These are phyloP conservation scores for Citeromyces nyonsensis DNA, from an alignment of 805 yeast species.

Conservation along the genomic window DNA sequence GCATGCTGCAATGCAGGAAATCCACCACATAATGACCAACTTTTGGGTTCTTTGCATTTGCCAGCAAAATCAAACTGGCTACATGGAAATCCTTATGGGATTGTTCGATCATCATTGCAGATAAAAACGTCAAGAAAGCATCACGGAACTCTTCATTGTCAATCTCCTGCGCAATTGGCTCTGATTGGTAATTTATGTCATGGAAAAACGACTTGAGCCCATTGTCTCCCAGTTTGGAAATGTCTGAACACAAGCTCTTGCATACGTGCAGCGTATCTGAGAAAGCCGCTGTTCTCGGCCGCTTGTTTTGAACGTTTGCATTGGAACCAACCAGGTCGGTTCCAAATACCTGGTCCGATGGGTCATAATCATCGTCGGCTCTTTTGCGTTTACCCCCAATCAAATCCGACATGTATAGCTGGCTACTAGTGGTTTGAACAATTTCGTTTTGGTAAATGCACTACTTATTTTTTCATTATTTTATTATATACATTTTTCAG, in stretches of 20 bases:
- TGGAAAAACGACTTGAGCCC: slow-evolving; percentile 15
- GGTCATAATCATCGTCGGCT: background rate
- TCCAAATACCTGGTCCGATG: background rate
- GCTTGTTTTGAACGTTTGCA: slow-evolving; percentile 12
- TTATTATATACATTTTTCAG: too few species aligned
- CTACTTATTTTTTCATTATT: too few species aligned
- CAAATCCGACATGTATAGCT: background rate
- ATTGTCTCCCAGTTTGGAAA: slow-evolving; percentile 44
- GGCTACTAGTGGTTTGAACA: background rate
- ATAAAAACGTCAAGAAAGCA: slow-evolving; percentile 45
- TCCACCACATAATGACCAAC: slow-evolving; percentile 61
- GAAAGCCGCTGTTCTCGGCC: too few species aligned
- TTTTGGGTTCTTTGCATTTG: slow-evolving; percentile 44
- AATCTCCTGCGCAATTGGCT: slow-evolving; percentile 50
- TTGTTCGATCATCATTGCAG: slow-evolving; percentile 67
- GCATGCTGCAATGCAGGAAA: slow-evolving; percentile 49
- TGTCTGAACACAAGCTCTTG: slow-evolving; percentile 29
- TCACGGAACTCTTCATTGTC: slow-evolving; percentile 46
- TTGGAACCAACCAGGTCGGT: background rate
- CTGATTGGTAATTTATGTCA: slow-evolving; percentile 49
- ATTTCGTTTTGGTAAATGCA: background rate
- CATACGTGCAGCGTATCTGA: slow-evolving; percentile 6
- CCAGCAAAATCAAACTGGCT: slow-evolving; percentile 48
- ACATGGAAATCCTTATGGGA: slow-evolving; percentile 80
- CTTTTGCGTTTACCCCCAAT: background rate